A percentile compares a stretch with the other conserved stretches of the same genome.
These are phyloP conservation scores for Exidia glandulosa DNA, from an alignment of 768 basidiomycete genomes.

Conservation along the genomic window DNA sequence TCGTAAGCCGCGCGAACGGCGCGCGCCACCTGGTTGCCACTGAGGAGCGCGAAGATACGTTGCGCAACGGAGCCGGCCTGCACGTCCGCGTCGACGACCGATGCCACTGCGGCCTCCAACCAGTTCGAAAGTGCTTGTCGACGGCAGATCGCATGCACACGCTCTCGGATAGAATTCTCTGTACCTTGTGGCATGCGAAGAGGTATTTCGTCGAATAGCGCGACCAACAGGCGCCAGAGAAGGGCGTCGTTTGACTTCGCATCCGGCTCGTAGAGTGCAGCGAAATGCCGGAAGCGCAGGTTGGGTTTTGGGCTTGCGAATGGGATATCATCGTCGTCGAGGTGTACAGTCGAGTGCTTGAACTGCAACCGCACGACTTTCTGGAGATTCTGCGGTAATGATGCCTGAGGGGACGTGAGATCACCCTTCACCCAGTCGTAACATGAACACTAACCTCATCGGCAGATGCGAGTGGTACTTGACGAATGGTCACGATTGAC, in stretches of 20 bases:
- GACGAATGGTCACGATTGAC: conserved; percentile 15
- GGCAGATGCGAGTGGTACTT: conserved; percentile 15
- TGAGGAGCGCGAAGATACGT: conserved; percentile 64
- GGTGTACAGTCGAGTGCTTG: conserved; percentile 55
- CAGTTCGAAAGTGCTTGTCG: conserved; percentile 75
- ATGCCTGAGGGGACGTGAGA: background rate
- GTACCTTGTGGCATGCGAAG: conserved; percentile 42
- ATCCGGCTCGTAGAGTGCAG: conserved; percentile 53
- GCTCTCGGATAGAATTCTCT: conserved; percentile 50
- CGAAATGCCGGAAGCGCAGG: conserved; percentile 72
- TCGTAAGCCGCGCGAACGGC: conserved; percentile 68
- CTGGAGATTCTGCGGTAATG: background rate
- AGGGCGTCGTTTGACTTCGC: conserved; percentile 66
- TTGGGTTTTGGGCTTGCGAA: conserved; percentile 50
- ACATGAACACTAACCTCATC: conserved; percentile 8
- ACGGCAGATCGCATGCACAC: conserved; percentile 52
- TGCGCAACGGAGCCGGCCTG: conserved; percentile 38
- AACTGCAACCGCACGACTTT: conserved; percentile 33
- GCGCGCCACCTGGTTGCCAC: conserved; percentile 79
- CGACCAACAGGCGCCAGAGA: conserved; percentile 79
- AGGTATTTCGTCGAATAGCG: conserved; percentile 79
- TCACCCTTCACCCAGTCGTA: background rate
- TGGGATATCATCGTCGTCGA: conserved; percentile 60
- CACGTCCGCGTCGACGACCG: conserved; percentile 58
- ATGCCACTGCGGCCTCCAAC: conserved; percentile 64